These are phyloP conservation scores for Thermochaetoides dissita DNA, from an alignment of 2,329 filamentous ascomycete species.

Conservation along the genomic window DNA sequence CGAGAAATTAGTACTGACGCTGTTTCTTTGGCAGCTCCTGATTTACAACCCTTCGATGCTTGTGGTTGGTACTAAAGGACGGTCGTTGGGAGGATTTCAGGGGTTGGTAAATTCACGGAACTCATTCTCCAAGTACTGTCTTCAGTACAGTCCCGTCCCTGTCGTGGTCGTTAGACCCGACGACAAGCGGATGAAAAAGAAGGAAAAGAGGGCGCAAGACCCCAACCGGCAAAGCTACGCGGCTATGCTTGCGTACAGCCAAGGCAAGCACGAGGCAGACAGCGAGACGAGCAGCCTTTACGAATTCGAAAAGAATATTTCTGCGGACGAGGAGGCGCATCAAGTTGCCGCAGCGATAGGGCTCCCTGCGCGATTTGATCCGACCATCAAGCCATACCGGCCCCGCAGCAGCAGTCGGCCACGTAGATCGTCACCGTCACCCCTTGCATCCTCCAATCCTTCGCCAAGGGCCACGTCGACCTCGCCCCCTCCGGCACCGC, in stretches of 20 bases:
- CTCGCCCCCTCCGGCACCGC: constrained; percentile 12
- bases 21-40: constrained; percentile 48
- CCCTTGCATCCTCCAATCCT: background rate
- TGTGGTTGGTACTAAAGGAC: constrained; percentile 76
- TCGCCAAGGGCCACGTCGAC: constrained; percentile 4
- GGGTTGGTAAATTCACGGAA: constrained; percentile 64
- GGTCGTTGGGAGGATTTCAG: constrained; percentile 73
- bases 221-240: constrained; percentile 62
- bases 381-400: constrained; percentile 45
- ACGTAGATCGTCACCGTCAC: constrained; percentile 9
- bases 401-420: constrained; percentile 1
- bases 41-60: constrained; percentile 86
- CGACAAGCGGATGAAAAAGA: constrained; percentile 80
- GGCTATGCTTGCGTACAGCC: constrained; percentile 55
- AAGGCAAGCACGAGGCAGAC: constrained; percentile 44
- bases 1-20: background rate
- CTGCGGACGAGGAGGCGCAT: constrained; percentile 49
- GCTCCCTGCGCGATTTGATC: constrained; percentile 47
- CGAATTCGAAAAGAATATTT: constrained; percentile 40
- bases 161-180: constrained; percentile 84
- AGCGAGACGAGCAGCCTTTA: constrained; percentile 38
- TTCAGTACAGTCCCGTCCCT: constrained; percentile 84
- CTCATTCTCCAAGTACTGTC: constrained; percentile 85
- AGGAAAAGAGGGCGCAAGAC: constrained; percentile 68
- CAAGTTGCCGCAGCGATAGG: constrained; percentile 50